A percentile compares a stretch with the other conserved stretches of the same genome.
These are phyloP conservation scores for Hortaea sp. DNA, from an alignment of 2,329 filamentous ascomycete species.

Conservation along the genomic window DNA sequence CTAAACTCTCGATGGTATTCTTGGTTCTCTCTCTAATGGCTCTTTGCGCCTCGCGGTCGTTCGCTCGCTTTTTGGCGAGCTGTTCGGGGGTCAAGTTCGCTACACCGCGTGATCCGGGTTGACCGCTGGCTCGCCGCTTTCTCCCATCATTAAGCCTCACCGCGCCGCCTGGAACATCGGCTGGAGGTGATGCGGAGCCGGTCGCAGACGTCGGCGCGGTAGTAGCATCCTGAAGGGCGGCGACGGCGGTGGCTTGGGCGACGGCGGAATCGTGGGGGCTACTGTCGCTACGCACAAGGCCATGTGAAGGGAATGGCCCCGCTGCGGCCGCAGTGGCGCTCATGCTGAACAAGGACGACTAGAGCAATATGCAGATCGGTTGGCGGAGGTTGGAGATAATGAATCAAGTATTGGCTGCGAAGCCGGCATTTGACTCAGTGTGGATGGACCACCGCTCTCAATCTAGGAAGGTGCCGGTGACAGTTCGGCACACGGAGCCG, in stretches of 20 bases:
- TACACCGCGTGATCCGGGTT: slow-evolving; percentile 53
- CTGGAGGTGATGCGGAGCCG: not conserved
- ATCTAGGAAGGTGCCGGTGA: too few relatives aligned
- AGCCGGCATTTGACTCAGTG: too few relatives aligned
- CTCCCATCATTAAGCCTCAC: slow-evolving; percentile 10
- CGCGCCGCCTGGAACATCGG: not conserved
- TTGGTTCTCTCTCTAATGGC: slow-evolving; percentile 76
- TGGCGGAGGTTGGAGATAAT: too few relatives aligned
- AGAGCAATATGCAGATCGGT: too few relatives aligned
- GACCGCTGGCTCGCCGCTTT: slow-evolving; percentile 26
- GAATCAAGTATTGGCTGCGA: too few relatives aligned
- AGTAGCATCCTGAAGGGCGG: slow-evolving; percentile 1
- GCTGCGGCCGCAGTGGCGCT: too few relatives aligned
- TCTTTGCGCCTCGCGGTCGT: slow-evolving; percentile 79
- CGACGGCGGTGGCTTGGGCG: slow-evolving; percentile 2
- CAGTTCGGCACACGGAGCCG: too few relatives aligned
- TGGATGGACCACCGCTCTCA: too few relatives aligned
- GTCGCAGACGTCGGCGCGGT: not conserved
- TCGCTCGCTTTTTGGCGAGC: slow-evolving; percentile 79
- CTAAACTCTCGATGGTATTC: slow-evolving; percentile 65
- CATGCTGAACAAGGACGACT: too few relatives aligned
- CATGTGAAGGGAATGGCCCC: not conserved
- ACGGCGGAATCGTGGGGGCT: not conserved
- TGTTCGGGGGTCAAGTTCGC: slow-evolving; percentile 82
- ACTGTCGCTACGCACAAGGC: too few relatives aligned